These are phyloP conservation scores for Secale cereale DNA, from an alignment of 176 grass and related monocot species.

Conservation along the genomic window DNA sequence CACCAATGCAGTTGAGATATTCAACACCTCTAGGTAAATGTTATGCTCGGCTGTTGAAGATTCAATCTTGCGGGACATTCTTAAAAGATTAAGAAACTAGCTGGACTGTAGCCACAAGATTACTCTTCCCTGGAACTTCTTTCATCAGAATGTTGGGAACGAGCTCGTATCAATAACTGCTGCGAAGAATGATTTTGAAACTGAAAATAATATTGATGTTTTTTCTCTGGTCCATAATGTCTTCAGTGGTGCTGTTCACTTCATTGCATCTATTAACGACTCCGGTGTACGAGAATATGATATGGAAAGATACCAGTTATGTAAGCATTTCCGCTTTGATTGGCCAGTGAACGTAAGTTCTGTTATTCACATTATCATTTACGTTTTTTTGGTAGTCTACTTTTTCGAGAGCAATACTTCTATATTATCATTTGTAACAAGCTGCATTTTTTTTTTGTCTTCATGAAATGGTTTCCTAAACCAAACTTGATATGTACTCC, in stretches of 20 bases:
- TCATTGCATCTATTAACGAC: constrained; percentile 72
- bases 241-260: constrained; percentile 59
- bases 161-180: neutral
- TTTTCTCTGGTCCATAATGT: constrained; percentile 8
- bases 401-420: neutral
- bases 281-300: constrained; percentile 61
- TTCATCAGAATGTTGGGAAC: neutral
- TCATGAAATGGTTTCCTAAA: neutral
- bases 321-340: constrained; percentile 54
- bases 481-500: neutral
- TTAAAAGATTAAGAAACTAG: neutral
- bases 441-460: neutral
- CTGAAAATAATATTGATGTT: neutral
- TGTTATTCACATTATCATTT: neutral
- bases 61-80: constrained; percentile 1
- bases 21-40: constrained; percentile 57
- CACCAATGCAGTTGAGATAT: constrained; percentile 81
- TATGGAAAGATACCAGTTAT: constrained; percentile 55
- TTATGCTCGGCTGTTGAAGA: neutral
- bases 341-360: constrained; percentile 78
- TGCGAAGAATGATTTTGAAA: neutral
- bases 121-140: neutral
- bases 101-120: neutral
- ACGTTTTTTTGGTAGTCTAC: neutral
- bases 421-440: neutral